Percentiles rank a stretch among this genome's conserved stretches.
These are phyloP conservation scores for Leptoxyphium fumago DNA, from an alignment of 2,329 filamentous ascomycete species.

Conservation along the genomic window DNA sequence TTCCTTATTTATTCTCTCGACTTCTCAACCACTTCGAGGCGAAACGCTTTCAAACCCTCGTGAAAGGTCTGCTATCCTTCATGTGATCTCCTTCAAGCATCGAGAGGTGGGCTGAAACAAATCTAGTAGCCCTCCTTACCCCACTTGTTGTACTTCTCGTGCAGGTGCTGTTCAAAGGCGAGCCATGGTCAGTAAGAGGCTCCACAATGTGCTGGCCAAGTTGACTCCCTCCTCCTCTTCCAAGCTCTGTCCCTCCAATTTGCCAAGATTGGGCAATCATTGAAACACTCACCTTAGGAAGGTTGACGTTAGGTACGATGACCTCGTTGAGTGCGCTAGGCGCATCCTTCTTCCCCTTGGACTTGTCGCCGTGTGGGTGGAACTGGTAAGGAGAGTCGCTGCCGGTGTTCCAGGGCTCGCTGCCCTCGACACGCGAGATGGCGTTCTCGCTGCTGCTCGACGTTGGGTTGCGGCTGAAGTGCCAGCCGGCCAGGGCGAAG, in stretches of 20 bases:
- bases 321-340: conserved; percentile 92
- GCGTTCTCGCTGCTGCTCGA: conserved; percentile 64
- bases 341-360: conserved; percentile 65
- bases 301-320: conserved; percentile 80
- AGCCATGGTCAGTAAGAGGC: conserved; percentile 1
- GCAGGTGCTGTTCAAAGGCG: conserved; percentile 49
- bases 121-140: conserved; percentile 82
- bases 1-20: background rate
- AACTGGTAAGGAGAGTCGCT: conserved; percentile 48
- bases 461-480: conserved; percentile 78
- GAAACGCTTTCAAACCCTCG: background rate
- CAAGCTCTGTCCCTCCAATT: background rate
- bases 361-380: conserved; percentile 67
- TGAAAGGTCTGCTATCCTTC: background rate
- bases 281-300: conserved; percentile 57
- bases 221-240: background rate
- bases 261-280: background rate
- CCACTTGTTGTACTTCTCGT: conserved; percentile 99
- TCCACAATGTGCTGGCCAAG: background rate
- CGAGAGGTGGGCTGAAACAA: background rate
- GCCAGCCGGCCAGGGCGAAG: conserved; percentile 78
- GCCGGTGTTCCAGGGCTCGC: conserved; percentile 82
- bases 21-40: background rate
- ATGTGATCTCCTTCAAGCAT: background rate
- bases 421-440: conserved; percentile 57